Conservation (phyloP, 1,284 basidiomycete species). For the Cryptococcus hybrid region DNA sequence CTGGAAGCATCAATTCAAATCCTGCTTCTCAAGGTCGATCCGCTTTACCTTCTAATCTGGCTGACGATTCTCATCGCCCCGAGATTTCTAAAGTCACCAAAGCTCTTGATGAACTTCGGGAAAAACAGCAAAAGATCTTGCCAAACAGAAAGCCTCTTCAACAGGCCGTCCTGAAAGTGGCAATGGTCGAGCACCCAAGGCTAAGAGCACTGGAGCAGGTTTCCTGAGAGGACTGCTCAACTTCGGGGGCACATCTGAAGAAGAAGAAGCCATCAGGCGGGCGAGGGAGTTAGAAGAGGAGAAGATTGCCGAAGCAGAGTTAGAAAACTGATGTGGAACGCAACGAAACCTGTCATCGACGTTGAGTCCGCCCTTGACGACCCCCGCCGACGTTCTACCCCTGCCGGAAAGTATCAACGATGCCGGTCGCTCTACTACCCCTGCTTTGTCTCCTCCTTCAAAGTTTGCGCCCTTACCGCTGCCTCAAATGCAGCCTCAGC, state of each 20-base stretch:
- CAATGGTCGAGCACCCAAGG: slow-evolving; percentile 8
- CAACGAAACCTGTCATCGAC: slow-evolving; percentile 8
- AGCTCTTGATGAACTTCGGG: slow-evolving; percentile 40
- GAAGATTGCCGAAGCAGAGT: slow-evolving; percentile 26
- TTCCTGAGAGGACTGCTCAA: slow-evolving; percentile 40
- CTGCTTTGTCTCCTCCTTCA: slow-evolving; percentile 5
- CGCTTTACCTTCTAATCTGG: slow-evolving; percentile 1
- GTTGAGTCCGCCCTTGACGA: no score
- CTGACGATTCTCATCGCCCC: slow-evolving; percentile 13
- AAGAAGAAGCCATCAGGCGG: slow-evolving; percentile 7
- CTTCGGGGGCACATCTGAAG: slow-evolving; percentile 23
- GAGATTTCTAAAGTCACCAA: slow-evolving; percentile 37
- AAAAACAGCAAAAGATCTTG: slow-evolving; percentile 33
- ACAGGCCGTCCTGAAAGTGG: slow-evolving; percentile 3
- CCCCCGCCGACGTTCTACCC: no score
- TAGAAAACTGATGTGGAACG: slow-evolving; percentile 25
- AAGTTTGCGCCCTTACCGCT: neutral
- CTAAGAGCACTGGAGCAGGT: slow-evolving; percentile 28
- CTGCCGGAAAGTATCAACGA: neutral
- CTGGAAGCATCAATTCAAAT: slow-evolving; percentile 1
- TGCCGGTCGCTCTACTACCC: slow-evolving; percentile 15
- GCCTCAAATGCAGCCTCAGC: slow-evolving; percentile 2
- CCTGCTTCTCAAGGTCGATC: slow-evolving; percentile 7
- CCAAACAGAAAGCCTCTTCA: slow-evolving; percentile 27
- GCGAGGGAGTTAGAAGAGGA: slow-evolving; percentile 32